Base-by-base conservation (phyloP, 2,329 filamentous ascomycete genomes). In the Ilyonectria mors-panacis region DNA sequence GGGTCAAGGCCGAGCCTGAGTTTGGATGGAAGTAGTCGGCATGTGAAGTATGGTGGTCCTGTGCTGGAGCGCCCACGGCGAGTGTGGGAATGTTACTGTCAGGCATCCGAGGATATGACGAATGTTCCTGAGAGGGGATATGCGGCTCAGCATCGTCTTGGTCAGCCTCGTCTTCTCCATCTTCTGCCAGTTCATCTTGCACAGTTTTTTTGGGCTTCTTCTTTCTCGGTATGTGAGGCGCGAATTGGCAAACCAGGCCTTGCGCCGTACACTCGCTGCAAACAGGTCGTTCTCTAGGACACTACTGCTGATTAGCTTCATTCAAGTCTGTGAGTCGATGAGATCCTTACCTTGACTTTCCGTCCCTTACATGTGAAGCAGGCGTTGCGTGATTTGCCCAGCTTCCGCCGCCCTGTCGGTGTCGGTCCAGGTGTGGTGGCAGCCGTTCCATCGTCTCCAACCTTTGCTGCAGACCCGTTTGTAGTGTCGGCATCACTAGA, bases 181-280 rank as follows among this genome's bases (percentile, higher is more conserved):
- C 72, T 28, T 68, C 69, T 6, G 61, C 70, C 30, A 67, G 65
- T 47, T 69, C 59, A 17, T 71, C 66, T 7, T 48, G 51, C 21
- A 71, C 69, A 6, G 69, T 30, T 30, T 71, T 70, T 4, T 65
- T 62, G 17, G 76, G 69, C 59, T 75, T 72, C 7, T 37, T 33
- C 56, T 75, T 76, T 37, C 72, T 75, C 19, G 61, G 72, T 44
- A 76, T 80, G 13, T 76, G 74, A n/a, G 77, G 70, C 23, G 82
- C 76, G 68, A 85, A 86, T 54, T 81, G 75, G 66, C 84, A 86
- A 8, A 68, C 65, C 6, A 74, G 63, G 0, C 78, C 78, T 6
- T 72, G 63, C 7, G 72, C 68, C 23, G 77, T 60, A 28, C 84
- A 86, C 42, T 78, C 78, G 7, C 73, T 74, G 66, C 85, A 86